Evolutionary conservation across 352 stramenopile genomes (phyloP).

Genomic region (Globisporangium mamillatum): DNA sequence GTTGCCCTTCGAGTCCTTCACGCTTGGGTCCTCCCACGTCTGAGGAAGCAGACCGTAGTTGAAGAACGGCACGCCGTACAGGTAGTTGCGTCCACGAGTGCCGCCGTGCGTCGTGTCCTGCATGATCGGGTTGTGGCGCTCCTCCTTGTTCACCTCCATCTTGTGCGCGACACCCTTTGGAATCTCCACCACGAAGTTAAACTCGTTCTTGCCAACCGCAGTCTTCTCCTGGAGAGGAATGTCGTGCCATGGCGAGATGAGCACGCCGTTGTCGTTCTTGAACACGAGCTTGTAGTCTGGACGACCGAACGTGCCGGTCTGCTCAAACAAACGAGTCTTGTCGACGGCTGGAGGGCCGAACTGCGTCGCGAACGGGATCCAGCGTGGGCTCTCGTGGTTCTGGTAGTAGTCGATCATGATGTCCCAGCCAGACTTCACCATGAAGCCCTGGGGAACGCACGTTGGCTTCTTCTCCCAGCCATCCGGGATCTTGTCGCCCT

Average conservation of each 20-base stretch:
- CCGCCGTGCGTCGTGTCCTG: constrained; percentile 98
- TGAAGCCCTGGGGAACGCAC: constrained; percentile 97
- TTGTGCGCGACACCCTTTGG: constrained; percentile 97
- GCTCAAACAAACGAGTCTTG: constrained; percentile 42
- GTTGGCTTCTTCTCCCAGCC: constrained; percentile 79
- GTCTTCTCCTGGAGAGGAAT: constrained; percentile 88
- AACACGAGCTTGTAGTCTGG: constrained; percentile 78
- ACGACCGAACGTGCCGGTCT: constrained; percentile 62
- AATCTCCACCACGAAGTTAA: constrained; percentile 99
- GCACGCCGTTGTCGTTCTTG: constrained; percentile 60
- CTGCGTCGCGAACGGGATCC: constrained; percentile 78
- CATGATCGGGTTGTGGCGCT: constrained; percentile 96
- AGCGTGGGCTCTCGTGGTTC: constrained; percentile 88
- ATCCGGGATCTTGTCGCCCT: constrained; percentile 55
- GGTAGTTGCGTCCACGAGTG: constrained; percentile 93
- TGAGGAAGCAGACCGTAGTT: constrained; percentile 99
- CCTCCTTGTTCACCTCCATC: constrained; percentile 98
- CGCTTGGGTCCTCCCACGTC: constrained; percentile 97
- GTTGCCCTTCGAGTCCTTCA: constrained; percentile 83
- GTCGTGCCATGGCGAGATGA: constrained; percentile 98
- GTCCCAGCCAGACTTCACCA: constrained; percentile 97
- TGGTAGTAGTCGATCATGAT: constrained; percentile 99
- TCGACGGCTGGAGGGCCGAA: constrained; percentile 54
- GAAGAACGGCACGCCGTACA: constrained; percentile 97
- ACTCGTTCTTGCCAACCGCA: constrained; percentile 42